Conservation (phyloP, 2,329 filamentous ascomycete species). For the Colletotrichum tofieldiae region DNA sequence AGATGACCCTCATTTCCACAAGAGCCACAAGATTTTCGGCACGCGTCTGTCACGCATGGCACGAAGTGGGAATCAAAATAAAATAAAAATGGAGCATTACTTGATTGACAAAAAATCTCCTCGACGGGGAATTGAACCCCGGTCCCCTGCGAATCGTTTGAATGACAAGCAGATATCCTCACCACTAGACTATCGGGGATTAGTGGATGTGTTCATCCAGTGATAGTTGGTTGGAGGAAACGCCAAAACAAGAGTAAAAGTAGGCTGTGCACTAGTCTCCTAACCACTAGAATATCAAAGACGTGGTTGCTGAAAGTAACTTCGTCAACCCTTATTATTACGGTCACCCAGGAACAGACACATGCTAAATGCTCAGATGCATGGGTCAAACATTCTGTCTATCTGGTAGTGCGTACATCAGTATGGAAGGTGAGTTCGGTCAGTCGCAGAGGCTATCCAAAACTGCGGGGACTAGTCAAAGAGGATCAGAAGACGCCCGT, state of each 20-base stretch:
- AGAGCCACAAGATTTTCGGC: neutral
- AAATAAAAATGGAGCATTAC: neutral
- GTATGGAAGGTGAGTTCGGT: too few relatives aligned
- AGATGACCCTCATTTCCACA: neutral
- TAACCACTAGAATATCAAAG: slow-evolving; percentile 16
- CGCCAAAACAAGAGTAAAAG: too few relatives aligned
- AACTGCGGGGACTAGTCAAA: too few relatives aligned
- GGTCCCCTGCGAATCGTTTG: slow-evolving; percentile 33
- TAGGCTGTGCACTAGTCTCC: slow-evolving; percentile 17
- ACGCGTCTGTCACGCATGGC: neutral
- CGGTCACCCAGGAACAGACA: too few relatives aligned
- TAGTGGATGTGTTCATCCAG: slow-evolving; percentile 5
- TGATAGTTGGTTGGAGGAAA: neutral
- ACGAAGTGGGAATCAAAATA: neutral
- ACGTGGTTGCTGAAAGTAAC: neutral
- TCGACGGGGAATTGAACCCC: slow-evolving; percentile 43
- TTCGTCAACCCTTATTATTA: fast-evolving
- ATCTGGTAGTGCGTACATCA: too few relatives aligned
- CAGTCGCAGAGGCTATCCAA: too few relatives aligned
- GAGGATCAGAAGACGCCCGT: too few relatives aligned
- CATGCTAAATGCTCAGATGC: too few relatives aligned
- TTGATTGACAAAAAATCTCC: slow-evolving; percentile 9
- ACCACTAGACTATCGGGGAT: slow-evolving; percentile 42
- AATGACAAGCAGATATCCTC: slow-evolving; percentile 42
- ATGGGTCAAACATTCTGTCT: too few relatives aligned